These are phyloP conservation scores for Candida sp. DNA, from an alignment of 1,139 yeast species.

Conservation along the genomic window DNA sequence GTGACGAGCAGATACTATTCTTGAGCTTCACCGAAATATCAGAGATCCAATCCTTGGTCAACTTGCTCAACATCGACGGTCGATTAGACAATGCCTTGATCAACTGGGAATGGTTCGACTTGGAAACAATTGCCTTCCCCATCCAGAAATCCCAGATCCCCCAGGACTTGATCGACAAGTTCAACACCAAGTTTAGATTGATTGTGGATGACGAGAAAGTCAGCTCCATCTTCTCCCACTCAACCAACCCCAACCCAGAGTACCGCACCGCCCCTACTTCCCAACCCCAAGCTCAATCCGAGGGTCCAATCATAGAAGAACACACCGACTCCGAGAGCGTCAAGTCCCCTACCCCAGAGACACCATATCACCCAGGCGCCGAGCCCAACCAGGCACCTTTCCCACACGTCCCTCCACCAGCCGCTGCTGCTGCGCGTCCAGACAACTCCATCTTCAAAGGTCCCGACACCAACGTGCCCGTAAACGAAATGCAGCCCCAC, in stretches of 20 bases:
- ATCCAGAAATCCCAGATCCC: conserved; percentile 26
- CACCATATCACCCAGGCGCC: conserved; percentile 10
- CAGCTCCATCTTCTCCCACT: conserved; percentile 14
- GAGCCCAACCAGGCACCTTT: not conserved
- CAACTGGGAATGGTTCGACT: conserved; percentile 26
- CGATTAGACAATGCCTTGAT: conserved; percentile 26
- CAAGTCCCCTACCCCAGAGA: conserved; percentile 13
- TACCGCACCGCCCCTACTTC: too few species aligned
- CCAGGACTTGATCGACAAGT: conserved; percentile 24
- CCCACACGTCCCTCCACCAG: not conserved
- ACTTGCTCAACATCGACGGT: conserved; percentile 17
- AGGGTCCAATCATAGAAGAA: conserved; percentile 16
- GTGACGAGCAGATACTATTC: conserved; percentile 14
- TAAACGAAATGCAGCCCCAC: not conserved
- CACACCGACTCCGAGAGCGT: conserved; percentile 15
- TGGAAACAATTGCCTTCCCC: conserved; percentile 25
- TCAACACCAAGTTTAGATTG: conserved; percentile 22
- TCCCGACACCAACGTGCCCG: not conserved
- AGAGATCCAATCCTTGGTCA: conserved; percentile 15
- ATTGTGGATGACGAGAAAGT: conserved; percentile 17
- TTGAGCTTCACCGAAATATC: conserved; percentile 17
- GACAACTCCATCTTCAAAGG: conserved; percentile 7
- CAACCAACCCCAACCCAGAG: not conserved
- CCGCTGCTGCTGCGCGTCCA: conserved; percentile 3
- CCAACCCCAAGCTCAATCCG: not conserved